A percentile compares a stretch with the other conserved stretches of the same genome.
phyloP scores from a whole-genome alignment of 2,329 filamentous ascomycete species.

The Fusarium proliferatum region DNA sequence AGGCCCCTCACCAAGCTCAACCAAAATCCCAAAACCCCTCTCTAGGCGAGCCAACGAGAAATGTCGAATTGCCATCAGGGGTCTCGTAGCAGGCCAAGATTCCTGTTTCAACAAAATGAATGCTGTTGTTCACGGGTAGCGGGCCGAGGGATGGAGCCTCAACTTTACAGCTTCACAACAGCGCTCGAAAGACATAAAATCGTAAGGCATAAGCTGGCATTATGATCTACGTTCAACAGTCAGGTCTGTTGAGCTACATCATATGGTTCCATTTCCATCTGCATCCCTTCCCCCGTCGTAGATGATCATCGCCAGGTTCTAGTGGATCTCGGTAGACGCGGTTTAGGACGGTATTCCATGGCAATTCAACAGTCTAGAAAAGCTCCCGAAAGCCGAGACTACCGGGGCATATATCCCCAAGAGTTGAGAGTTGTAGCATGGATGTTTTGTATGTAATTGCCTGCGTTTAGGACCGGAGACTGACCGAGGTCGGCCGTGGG shows the following conservation, averaged over 20 bases:
- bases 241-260: constrained; percentile 17
- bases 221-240: background rate
- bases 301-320: constrained; percentile 6
- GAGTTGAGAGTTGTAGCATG: background rate
- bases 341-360: constrained; percentile 25
- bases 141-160: constrained; percentile 18
- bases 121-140: background rate
- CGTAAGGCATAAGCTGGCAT: background rate
- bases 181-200: background rate
- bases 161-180: background rate
- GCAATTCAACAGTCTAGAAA: background rate
- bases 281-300: constrained; percentile 1
- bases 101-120: constrained; percentile 29
- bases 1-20: constrained; percentile 26
- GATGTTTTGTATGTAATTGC: background rate
- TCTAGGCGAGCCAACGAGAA: constrained; percentile 40
- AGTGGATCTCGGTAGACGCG: constrained; percentile 28
- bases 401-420: constrained; percentile 5
- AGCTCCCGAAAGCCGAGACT: constrained; percentile 34
- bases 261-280: background rate
- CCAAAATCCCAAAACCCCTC: constrained; percentile 22
- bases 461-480: constrained; percentile 18
- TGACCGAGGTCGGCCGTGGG: constrained; percentile 32
- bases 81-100: constrained; percentile 15
- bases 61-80: constrained; percentile 38